Evolutionary conservation across 2,329 filamentous ascomycete species (phyloP).

Genomic region (Pyrenophora graminea): DNA sequence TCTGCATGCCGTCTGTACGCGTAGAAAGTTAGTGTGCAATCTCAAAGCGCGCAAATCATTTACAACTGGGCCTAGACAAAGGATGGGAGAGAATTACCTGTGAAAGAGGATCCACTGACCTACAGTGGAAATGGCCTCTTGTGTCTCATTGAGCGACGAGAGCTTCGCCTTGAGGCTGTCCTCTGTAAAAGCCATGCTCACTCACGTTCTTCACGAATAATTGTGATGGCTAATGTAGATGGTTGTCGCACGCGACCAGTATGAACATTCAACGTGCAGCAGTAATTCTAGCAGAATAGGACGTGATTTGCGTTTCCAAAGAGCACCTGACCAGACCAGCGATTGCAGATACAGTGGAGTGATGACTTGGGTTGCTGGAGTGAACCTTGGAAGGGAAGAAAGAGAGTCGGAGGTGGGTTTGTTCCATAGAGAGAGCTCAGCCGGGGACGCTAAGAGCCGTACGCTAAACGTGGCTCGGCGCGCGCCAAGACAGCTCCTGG

Average conservation of each 20-base stretch:
- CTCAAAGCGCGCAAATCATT: conserved; percentile 3
- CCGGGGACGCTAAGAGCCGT: conserved; percentile 24
- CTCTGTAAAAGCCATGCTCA: conserved; percentile 86
- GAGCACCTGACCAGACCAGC: conserved; percentile 14
- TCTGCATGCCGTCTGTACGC: conserved; percentile 80
- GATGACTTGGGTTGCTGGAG: conserved; percentile 27
- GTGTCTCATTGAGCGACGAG: conserved; percentile 92
- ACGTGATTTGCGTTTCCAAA: conserved; percentile 10
- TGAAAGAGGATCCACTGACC: conserved; percentile 99
- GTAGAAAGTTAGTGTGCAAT: conserved; percentile 22
- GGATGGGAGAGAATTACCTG: conserved; percentile 61
- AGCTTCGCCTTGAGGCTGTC: conserved; percentile 95
- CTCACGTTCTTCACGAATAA: conserved; percentile 27
- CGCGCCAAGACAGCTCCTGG: conserved; percentile 23
- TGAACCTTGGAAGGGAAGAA: conserved; percentile 12
- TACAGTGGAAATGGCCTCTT: conserved; percentile 94
- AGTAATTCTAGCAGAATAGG: conserved; percentile 10
- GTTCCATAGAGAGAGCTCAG: conserved; percentile 12
- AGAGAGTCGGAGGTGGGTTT: conserved; percentile 9
- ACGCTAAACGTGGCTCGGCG: conserved; percentile 28
- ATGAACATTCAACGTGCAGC: conserved; percentile 9
- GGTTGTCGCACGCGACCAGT: conserved; percentile 29
- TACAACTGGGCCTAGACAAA: background rate
- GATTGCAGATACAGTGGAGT: conserved; percentile 18
- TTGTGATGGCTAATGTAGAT: conserved; percentile 19